Evolutionary conservation across 2,329 filamentous ascomycete species (phyloP).

Genomic region (Fusarium stilboides): DNA sequence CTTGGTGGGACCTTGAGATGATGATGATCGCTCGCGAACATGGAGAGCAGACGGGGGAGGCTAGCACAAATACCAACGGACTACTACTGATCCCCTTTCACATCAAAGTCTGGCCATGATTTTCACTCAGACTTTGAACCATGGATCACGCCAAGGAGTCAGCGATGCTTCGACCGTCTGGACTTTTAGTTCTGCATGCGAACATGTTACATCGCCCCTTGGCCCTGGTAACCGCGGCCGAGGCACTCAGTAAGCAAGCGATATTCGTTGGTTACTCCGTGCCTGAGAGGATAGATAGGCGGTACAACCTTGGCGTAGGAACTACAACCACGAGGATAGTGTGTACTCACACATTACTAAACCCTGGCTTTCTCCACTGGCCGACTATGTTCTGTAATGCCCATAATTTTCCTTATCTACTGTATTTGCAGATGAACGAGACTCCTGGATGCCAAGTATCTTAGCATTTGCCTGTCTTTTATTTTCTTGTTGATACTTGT

Average conservation of each 20-base stretch:
- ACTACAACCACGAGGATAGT: too few relatives aligned
- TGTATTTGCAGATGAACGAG: too few relatives aligned
- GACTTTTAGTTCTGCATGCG: background rate
- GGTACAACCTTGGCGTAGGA: background rate
- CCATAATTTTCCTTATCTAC: too few relatives aligned
- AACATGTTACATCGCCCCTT: background rate
- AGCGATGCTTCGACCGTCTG: background rate
- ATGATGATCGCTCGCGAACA: background rate
- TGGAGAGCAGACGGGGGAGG: background rate
- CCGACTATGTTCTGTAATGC: too few relatives aligned
- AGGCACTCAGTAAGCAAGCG: background rate
- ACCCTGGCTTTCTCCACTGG: too few relatives aligned
- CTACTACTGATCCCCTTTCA: background rate
- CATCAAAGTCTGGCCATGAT: too few relatives aligned
- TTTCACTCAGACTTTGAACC: background rate
- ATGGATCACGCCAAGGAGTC: background rate
- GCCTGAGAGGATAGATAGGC: background rate
- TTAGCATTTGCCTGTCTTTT: too few relatives aligned
- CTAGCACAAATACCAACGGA: background rate
- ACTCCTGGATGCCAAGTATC: too few relatives aligned
- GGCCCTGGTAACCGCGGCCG: background rate
- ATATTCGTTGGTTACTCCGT: background rate
- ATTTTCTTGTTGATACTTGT: too few relatives aligned
- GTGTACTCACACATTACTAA: too few relatives aligned
- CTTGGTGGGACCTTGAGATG: background rate